Conservation (phyloP, 2,329 filamentous ascomycete species). For the Coniella lustricola region DNA sequence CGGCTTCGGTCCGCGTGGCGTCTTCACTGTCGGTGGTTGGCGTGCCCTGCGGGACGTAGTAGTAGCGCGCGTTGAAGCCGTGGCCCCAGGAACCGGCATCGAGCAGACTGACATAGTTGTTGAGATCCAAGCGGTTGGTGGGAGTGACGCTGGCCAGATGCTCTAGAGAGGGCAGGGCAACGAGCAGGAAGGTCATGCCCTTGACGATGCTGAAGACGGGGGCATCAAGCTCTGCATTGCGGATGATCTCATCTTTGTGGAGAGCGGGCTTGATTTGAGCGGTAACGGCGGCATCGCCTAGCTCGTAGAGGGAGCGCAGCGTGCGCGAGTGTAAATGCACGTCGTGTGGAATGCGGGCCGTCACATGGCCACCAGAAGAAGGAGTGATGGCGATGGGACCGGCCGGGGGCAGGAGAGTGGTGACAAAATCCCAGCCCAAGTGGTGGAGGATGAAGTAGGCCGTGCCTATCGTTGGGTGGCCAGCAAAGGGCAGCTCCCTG, state of each 20-base stretch:
- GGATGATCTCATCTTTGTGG: constrained; percentile 23
- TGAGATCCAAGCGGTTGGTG: constrained; percentile 24
- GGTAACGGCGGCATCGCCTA: constrained; percentile 20
- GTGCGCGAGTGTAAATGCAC: constrained; percentile 50
- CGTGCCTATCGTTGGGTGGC: constrained; percentile 55
- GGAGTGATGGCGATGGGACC: constrained; percentile 44
- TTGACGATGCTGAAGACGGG: constrained; percentile 59
- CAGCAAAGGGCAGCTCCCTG: constrained; percentile 53
- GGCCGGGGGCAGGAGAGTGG: constrained; percentile 46
- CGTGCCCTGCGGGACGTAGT: constrained; percentile 42
- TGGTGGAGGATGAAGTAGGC: constrained; percentile 40
- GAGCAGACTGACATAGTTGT: constrained; percentile 27
- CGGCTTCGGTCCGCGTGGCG: constrained; percentile 21
- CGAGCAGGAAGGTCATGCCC: constrained; percentile 67
- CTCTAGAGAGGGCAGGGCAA: constrained; percentile 53
- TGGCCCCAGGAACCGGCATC: constrained; percentile 46
- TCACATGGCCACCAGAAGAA: constrained; percentile 32
- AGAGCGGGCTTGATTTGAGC: constrained; percentile 26
- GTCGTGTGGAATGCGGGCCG: constrained; percentile 60
- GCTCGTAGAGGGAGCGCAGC: constrained; percentile 27
- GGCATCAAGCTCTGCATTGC: constrained; percentile 32
- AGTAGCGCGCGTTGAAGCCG: constrained; percentile 47
- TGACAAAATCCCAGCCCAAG: constrained; percentile 26
- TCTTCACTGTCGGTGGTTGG: constrained; percentile 16
- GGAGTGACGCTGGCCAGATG: constrained; percentile 40